A percentile compares a stretch with the other conserved stretches of the same genome.
These are phyloP conservation scores for Pseudogymnoascus sp. DNA, from an alignment of 2,329 filamentous ascomycete genomes.

Conservation along the genomic window DNA sequence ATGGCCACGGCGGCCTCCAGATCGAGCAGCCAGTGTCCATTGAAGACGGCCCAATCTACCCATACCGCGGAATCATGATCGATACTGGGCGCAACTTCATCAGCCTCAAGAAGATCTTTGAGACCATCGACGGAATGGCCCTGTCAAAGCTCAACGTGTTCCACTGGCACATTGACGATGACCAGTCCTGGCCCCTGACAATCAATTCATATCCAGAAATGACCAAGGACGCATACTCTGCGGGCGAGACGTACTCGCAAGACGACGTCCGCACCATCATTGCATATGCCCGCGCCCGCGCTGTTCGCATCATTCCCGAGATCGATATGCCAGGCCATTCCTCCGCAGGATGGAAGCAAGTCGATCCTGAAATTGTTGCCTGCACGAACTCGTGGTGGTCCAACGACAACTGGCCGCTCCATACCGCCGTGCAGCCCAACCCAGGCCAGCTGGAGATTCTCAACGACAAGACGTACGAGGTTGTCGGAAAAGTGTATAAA, in stretches of 20 bases:
- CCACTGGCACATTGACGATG: conserved; percentile 71
- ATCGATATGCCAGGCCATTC: conserved; percentile 75
- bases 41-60: conserved; percentile 59
- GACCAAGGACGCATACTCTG: conserved; percentile 63
- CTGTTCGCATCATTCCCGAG: conserved; percentile 62
- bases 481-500: conserved; percentile 45
- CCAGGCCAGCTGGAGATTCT: conserved; percentile 58
- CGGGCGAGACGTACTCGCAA: conserved; percentile 56
- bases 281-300: conserved; percentile 57
- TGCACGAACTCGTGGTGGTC: conserved; percentile 52
- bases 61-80: conserved; percentile 68
- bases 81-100: conserved; percentile 68
- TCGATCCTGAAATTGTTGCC: conserved; percentile 56
- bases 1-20: conserved; percentile 41
- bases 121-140: conserved; percentile 64
- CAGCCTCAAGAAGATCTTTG: conserved; percentile 57
- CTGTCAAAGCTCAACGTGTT: conserved; percentile 76
- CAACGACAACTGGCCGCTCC: conserved; percentile 49
- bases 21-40: conserved; percentile 68
- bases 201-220: conserved; percentile 64
- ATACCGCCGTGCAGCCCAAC: conserved; percentile 53
- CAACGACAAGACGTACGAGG: conserved; percentile 59
- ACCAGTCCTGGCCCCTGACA: conserved; percentile 75
- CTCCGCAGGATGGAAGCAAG: conserved; percentile 48
- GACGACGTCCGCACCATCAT: conserved; percentile 58